Conservation (phyloP, 805 yeast species). For the Candida fluviatilis region DNA sequence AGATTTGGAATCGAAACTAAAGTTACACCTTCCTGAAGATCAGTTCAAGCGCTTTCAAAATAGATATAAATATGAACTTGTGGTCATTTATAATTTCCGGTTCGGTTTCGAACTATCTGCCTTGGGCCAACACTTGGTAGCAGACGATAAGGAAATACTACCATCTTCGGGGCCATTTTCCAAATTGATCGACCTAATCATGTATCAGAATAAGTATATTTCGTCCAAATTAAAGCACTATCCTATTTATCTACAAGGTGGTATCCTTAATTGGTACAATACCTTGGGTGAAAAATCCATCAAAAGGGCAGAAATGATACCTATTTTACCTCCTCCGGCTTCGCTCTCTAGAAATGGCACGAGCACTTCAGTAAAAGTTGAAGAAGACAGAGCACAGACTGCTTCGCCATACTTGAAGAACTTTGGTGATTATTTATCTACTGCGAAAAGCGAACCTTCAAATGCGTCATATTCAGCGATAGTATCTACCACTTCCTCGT, state of each 20-base stretch:
- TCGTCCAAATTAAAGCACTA: slow-evolving; percentile 27
- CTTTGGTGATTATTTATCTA: slow-evolving; percentile 27
- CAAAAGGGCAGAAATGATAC: slow-evolving; percentile 10
- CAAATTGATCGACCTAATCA: slow-evolving; percentile 37
- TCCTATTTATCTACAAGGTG: slow-evolving; percentile 36
- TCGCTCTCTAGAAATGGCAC: slow-evolving; percentile 13
- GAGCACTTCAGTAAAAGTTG: not conserved
- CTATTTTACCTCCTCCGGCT: slow-evolving; percentile 17
- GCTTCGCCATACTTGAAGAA: slow-evolving; percentile 24
- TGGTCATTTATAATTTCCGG: slow-evolving; percentile 60
- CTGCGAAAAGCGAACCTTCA: slow-evolving; percentile 17
- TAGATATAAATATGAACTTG: slow-evolving; percentile 53
- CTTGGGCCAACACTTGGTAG: slow-evolving; percentile 30
- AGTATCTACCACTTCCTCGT: not conserved
- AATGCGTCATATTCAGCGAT: not conserved
- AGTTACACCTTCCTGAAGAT: slow-evolving; percentile 49
- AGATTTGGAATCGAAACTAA: slow-evolving; percentile 64
- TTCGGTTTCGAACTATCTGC: slow-evolving; percentile 30
- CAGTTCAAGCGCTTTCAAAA: slow-evolving; percentile 53
- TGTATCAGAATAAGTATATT: slow-evolving; percentile 27
- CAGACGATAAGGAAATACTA: slow-evolving; percentile 31
- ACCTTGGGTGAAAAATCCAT: slow-evolving; percentile 24
- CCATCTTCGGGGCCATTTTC: slow-evolving; percentile 55
- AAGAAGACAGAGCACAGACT: slow-evolving; percentile 3
- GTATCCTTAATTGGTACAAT: slow-evolving; percentile 31